These are phyloP conservation scores for Whalleya microplaca DNA, from an alignment of 2,329 filamentous ascomycete genomes.

Conservation along the genomic window DNA sequence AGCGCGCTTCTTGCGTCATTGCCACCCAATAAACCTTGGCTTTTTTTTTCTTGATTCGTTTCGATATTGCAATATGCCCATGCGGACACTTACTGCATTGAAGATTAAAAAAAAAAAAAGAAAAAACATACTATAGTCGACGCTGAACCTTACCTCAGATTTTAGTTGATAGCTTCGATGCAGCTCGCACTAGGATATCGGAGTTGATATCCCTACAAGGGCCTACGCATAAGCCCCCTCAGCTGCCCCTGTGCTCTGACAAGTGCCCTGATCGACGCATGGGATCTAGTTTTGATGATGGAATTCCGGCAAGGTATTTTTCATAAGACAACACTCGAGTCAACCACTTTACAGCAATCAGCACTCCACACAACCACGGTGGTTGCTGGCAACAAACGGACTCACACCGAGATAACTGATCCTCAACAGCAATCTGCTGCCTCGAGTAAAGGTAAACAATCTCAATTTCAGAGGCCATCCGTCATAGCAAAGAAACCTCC, in stretches of 20 bases:
- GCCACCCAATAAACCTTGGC: background rate
- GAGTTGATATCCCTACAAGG: too few relatives aligned
- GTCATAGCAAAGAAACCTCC: slow-evolving; percentile 22
- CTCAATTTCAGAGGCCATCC: slow-evolving; percentile 30
- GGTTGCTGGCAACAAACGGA: slow-evolving; percentile 55
- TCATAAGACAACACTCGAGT: slow-evolving; percentile 57
- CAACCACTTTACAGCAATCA: slow-evolving; percentile 45
- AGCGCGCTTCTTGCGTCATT: background rate
- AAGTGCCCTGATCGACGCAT: background rate
- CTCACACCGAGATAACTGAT: slow-evolving; percentile 27
- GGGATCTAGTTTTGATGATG: slow-evolving; percentile 19
- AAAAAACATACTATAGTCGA: background rate
- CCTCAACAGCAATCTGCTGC: slow-evolving; percentile 9
- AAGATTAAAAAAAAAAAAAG: background rate
- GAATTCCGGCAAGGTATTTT: slow-evolving; percentile 38
- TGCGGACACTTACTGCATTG: too few relatives aligned
- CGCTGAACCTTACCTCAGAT: background rate
- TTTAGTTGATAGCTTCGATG: slow-evolving; percentile 4
- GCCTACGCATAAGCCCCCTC: too few relatives aligned
- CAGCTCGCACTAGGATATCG: background rate
- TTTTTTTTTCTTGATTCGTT: background rate
- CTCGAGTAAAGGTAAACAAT: slow-evolving; percentile 33
- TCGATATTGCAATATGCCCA: too few relatives aligned
- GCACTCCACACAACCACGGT: slow-evolving; percentile 44
- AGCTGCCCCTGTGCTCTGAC: too few relatives aligned